A percentile compares a stretch with the other conserved stretches of the same genome.
Conservation (phyloP, 345 rosid genomes). For the Corchorus olitorius region DNA sequence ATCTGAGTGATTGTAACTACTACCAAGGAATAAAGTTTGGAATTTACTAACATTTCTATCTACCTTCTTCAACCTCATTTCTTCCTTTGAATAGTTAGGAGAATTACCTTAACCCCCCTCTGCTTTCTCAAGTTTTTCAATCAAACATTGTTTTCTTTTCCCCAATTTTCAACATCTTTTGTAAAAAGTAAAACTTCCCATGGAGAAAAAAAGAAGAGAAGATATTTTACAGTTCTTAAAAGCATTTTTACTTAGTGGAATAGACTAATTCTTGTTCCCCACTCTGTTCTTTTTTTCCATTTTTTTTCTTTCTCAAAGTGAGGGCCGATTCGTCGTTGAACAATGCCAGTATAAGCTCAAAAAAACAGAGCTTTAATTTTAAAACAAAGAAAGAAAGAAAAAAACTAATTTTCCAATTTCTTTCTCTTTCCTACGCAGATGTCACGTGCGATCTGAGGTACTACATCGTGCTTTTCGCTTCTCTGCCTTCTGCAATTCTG, state of each 20-base stretch:
- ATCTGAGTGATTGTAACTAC: neutral
- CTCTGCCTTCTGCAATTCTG: constrained; percentile 24
- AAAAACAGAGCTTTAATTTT: constrained; percentile 1
- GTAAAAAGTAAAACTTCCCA: neutral
- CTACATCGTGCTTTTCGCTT: constrained; percentile 25
- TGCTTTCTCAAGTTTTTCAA: neutral
- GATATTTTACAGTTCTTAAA: neutral
- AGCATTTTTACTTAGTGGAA: neutral
- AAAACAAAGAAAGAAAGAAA: neutral
- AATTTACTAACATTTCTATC: neutral
- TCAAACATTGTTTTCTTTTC: neutral
- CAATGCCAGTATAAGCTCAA: neutral
- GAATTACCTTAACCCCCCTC: too few species aligned
- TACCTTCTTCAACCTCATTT: neutral
- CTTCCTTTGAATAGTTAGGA: too few species aligned
- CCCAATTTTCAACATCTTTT: constrained; percentile 5
- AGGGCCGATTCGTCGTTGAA: constrained; percentile 13
- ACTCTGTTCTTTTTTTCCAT: neutral
- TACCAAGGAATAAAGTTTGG: neutral
- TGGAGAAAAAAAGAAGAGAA: neutral
- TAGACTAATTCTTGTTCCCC: neutral
- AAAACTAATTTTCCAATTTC: neutral
- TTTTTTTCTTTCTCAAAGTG: constrained; percentile 1
- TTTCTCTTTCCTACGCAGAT: constrained; percentile 10
- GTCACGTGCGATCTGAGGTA: constrained; percentile 26